phyloP scores from a whole-genome alignment of 1,139 yeast genomes.

The Hansenula lynferdii region DNA sequence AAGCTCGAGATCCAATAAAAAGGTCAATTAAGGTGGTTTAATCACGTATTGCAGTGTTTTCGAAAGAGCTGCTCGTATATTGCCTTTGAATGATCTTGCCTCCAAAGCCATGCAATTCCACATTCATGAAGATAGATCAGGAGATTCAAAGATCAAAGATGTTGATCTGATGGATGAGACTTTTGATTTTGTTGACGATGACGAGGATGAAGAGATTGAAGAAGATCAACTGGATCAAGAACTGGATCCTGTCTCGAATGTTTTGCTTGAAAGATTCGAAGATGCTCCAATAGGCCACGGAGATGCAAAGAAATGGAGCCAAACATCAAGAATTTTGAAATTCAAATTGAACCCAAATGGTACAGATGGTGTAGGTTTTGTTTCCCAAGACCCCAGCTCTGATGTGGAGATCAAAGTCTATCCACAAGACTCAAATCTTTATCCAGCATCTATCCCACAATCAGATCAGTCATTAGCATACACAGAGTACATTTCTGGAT shows the following conservation, averaged over 20 bases:
- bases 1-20: too few species aligned
- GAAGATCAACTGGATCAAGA: conserved; percentile 25
- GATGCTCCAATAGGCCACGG: conserved; percentile 31
- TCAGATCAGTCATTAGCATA: conserved; percentile 32
- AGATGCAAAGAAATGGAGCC: conserved; percentile 21
- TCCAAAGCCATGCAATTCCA: background rate
- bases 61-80: too few species aligned
- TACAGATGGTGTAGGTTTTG: conserved; percentile 35
- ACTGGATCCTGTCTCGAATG: conserved; percentile 33
- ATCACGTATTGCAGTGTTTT: too few species aligned
- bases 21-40: too few species aligned
- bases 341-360: conserved; percentile 37
- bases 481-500: conserved; percentile 30
- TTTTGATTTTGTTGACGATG: conserved; percentile 13
- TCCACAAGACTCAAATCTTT: conserved; percentile 29
- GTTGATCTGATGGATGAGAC: conserved; percentile 13
- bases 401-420: conserved; percentile 19
- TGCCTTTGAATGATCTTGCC: too few species aligned
- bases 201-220: conserved; percentile 9
- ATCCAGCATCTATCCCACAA: conserved; percentile 33
- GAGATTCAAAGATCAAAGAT: conserved; percentile 6
- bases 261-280: conserved; percentile 30
- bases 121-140: background rate
- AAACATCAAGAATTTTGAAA: conserved; percentile 32
- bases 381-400: conserved; percentile 27